Conservation (phyloP, 202 grass and related monocot genomes). For the Panicum hallii region DNA sequence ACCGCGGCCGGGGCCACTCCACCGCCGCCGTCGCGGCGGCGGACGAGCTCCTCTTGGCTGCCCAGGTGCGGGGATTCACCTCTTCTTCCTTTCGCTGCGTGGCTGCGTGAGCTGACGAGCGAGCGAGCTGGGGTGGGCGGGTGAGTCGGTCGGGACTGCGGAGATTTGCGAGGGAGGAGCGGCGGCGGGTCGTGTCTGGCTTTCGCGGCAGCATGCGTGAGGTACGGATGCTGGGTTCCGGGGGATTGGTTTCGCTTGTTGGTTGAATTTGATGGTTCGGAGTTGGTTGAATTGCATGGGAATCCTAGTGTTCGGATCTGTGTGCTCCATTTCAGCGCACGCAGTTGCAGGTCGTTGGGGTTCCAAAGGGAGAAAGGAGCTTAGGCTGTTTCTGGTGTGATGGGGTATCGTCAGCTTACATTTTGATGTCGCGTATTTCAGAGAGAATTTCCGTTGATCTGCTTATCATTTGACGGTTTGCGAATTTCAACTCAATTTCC, state of each 20-base stretch:
- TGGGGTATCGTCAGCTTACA: neutral
- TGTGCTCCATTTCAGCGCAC: constrained; percentile 17
- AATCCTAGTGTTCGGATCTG: constrained; percentile 35
- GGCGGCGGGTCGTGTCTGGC: neutral
- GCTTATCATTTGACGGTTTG: neutral
- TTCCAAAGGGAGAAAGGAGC: neutral
- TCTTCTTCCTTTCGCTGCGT: neutral
- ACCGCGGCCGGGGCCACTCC: constrained; percentile 50
- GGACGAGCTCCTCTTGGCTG: constrained; percentile 80
- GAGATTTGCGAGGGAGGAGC: constrained; percentile 19
- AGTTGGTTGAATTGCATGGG: constrained; percentile 16
- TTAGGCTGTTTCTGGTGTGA: neutral
- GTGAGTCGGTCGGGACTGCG: neutral
- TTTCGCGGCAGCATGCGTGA: constrained; percentile 2
- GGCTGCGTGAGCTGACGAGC: neutral
- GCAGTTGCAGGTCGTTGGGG: neutral
- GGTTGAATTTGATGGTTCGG: neutral
- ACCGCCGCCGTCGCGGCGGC: constrained; percentile 44
- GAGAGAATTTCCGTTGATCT: constrained; percentile 7
- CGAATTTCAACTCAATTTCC: constrained; percentile 3
- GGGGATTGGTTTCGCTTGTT: neutral
- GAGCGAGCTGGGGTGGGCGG: neutral
- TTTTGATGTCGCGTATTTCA: neutral
- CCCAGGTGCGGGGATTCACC: constrained; percentile 58
- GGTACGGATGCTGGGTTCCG: neutral